Evolutionary conservation across 2,329 filamentous ascomycete genomes (phyloP).

Genomic region (Paraphoma sp.): DNA sequence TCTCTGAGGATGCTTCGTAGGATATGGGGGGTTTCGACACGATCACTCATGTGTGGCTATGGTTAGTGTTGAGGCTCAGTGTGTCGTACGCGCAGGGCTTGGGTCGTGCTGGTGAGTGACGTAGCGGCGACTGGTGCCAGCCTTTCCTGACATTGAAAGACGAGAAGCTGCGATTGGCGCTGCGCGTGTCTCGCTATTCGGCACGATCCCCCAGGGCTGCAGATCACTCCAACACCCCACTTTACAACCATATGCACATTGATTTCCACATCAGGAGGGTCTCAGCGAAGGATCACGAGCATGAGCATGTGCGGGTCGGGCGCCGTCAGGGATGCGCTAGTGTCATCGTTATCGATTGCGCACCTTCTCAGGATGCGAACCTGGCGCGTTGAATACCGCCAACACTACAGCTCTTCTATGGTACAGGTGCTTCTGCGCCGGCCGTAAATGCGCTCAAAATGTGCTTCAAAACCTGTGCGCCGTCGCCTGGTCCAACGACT

Average conservation of each 20-base stretch:
- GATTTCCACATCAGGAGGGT: background rate
- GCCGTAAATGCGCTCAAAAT: constrained; percentile 29
- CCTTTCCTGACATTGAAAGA: constrained; percentile 17
- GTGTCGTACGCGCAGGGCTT: constrained; percentile 27
- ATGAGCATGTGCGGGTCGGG: constrained; percentile 29
- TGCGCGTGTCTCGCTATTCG: constrained; percentile 12
- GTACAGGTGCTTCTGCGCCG: constrained; percentile 36
- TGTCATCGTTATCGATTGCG: constrained; percentile 41
- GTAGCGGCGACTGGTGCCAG: constrained; percentile 29
- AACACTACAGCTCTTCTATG: constrained; percentile 34
- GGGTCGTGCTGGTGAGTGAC: constrained; percentile 38
- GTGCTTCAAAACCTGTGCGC: constrained; percentile 32
- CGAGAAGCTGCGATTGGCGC: constrained; percentile 9
- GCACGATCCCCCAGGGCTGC: background rate
- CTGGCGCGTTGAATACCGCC: constrained; percentile 12
- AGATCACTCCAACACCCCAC: background rate
- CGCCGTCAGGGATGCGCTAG: constrained; percentile 22
- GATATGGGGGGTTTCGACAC: constrained; percentile 51
- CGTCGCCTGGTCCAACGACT: constrained; percentile 31
- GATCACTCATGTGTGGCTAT: constrained; percentile 12
- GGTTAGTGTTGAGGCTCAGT: constrained; percentile 24
- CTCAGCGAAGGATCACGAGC: constrained; percentile 11
- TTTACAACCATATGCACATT: no score
- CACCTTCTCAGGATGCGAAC: constrained; percentile 19
- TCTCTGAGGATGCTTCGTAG: constrained; percentile 29